phyloP scores from a whole-genome alignment of 2,329 filamentous ascomycete genomes.

The Colletotrichum chlorophyti region DNA sequence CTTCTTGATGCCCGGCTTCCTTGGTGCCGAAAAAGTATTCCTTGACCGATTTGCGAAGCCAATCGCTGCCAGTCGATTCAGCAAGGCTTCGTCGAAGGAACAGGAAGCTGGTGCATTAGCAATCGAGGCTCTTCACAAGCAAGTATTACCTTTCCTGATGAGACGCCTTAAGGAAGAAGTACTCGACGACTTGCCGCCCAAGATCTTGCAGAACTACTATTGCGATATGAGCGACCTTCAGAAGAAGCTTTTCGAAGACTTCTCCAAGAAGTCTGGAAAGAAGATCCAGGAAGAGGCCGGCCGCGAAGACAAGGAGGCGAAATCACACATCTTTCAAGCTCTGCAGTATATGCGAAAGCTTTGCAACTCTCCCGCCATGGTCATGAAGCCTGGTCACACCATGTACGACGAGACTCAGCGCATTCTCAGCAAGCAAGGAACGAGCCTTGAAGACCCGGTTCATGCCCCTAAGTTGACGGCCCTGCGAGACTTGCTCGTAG shows the following conservation, averaged over 20 bases:
- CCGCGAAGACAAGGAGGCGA: constrained; percentile 87
- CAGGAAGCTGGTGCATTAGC: constrained; percentile 96
- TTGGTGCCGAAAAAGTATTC: constrained; percentile 95
- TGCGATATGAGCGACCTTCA: constrained; percentile 96
- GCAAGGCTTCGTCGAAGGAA: constrained; percentile 97
- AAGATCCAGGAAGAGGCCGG: constrained; percentile 84
- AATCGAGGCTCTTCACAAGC: constrained; percentile 98
- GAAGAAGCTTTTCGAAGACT: constrained; percentile 94
- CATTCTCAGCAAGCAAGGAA: constrained; percentile 79
- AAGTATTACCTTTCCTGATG: constrained; percentile 94
- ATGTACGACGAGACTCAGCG: constrained; percentile 88
- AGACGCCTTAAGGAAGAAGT: constrained; percentile 98
- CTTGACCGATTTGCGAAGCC: constrained; percentile 93
- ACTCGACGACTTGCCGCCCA: constrained; percentile 91
- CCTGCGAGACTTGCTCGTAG: constrained; percentile 90
- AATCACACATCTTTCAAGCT: constrained; percentile 99
- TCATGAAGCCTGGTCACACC: constrained; percentile 92
- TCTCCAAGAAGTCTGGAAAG: constrained; percentile 91
- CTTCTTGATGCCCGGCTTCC: constrained; percentile 98
- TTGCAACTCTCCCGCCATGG: constrained; percentile 95
- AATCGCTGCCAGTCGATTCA: constrained; percentile 91
- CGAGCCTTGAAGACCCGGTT: constrained; percentile 80
- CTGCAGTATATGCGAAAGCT: constrained; percentile 99
- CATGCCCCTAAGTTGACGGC: constrained; percentile 95
- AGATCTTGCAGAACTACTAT: constrained; percentile 99